Percentiles rank a stretch among this genome's conserved stretches.
These are phyloP conservation scores for Capronia epimyces DNA, from an alignment of 2,329 filamentous ascomycete genomes.

Conservation along the genomic window DNA sequence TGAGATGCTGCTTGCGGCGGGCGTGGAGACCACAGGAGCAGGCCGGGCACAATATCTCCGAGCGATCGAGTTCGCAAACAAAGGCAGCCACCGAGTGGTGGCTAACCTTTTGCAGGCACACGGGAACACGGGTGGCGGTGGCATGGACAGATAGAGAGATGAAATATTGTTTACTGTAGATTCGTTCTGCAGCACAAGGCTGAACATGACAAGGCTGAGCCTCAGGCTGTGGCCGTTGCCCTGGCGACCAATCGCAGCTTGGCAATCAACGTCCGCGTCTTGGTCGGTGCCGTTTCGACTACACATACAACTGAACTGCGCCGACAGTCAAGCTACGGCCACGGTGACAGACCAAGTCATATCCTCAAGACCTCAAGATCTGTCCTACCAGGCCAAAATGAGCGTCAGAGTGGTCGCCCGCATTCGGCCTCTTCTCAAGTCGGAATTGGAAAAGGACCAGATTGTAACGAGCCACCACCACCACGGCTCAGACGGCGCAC, in stretches of 20 bases:
- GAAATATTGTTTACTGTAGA: too few species aligned
- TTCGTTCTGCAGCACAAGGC: background rate
- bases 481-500: conserved; percentile 55
- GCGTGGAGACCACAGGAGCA: background rate
- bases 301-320: background rate
- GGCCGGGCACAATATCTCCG: background rate
- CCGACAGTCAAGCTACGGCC: background rate
- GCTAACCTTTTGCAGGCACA: too few species aligned
- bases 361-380: background rate
- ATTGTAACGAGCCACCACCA: conserved; percentile 66
- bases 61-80: too few species aligned
- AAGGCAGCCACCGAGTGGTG: too few species aligned
- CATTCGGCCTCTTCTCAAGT: conserved; percentile 79
- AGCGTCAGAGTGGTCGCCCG: conserved; percentile 79
- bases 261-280: background rate
- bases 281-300: background rate
- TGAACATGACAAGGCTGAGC: background rate
- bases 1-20: background rate
- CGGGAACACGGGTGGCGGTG: too few species aligned
- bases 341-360: conserved; percentile 1
- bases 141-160: too few species aligned
- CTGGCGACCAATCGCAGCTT: background rate
- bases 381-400: conserved; percentile 17
- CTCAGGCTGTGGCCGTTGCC: background rate
- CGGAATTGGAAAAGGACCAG: conserved; percentile 79